Conservation (phyloP, 306 rosid species). For the Cercis canadensis region DNA sequence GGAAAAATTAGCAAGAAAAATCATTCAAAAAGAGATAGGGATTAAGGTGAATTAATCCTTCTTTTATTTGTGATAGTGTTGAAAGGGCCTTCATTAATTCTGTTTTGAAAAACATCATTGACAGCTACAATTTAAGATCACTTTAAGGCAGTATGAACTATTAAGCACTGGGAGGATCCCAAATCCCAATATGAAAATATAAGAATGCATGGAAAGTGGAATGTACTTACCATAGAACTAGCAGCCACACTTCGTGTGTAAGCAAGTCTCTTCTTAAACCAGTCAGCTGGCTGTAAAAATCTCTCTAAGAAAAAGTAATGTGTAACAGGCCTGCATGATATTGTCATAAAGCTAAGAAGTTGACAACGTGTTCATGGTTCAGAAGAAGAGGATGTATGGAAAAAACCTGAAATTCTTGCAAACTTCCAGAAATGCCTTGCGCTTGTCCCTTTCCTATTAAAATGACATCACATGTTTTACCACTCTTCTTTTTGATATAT, state of each 20-base stretch:
- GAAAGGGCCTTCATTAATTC: slow-evolving; percentile 19
- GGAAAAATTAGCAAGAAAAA: slow-evolving; percentile 13
- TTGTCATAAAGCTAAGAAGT: slow-evolving; percentile 25
- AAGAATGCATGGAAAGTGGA: slow-evolving; percentile 24
- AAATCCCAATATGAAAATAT: slow-evolving; percentile 6
- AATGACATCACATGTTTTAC: slow-evolving; percentile 16
- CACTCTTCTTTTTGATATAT: slow-evolving; percentile 7
- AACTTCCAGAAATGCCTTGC: slow-evolving; percentile 82
- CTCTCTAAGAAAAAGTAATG: slow-evolving; percentile 97
- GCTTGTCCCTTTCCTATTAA: slow-evolving; percentile 90
- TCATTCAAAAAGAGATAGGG: slow-evolving; percentile 4
- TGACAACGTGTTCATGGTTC: slow-evolving; percentile 16
- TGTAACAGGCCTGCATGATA: slow-evolving; percentile 86
- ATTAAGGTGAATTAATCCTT: slow-evolving; percentile 31
- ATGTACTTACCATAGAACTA: slow-evolving; percentile 85
- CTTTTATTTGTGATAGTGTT: slow-evolving; percentile 18
- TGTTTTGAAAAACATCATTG: slow-evolving; percentile 8
- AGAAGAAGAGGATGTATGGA: slow-evolving; percentile 2
- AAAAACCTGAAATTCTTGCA: slow-evolving; percentile 51
- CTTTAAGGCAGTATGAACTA: neutral
- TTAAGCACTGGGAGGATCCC: slow-evolving; percentile 23
- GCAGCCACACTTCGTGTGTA: slow-evolving; percentile 92
- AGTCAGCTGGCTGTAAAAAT: slow-evolving; percentile 85
- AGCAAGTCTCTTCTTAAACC: slow-evolving; percentile 97
- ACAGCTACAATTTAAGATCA: slow-evolving; percentile 2